These are phyloP conservation scores for Candida arabinofermentans DNA, from an alignment of 805 yeast species.

Conservation along the genomic window DNA sequence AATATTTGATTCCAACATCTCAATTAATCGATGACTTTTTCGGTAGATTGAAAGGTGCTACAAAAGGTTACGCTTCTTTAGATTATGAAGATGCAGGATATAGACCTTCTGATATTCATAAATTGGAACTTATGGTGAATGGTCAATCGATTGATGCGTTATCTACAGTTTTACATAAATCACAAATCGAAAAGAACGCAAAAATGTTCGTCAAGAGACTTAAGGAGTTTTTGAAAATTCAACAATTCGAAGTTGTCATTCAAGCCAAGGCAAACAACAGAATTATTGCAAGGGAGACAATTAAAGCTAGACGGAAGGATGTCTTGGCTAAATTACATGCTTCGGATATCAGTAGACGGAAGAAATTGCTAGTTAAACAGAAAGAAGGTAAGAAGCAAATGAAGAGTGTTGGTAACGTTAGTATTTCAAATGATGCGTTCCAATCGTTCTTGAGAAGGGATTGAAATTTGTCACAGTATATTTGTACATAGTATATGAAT, in stretches of 20 bases:
- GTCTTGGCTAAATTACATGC: constrained; percentile 94
- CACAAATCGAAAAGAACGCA: constrained; percentile 70
- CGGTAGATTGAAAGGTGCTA: constrained; percentile 84
- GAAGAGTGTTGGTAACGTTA: constrained; percentile 74
- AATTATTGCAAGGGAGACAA: constrained; percentile 86
- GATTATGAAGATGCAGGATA: constrained; percentile 96
- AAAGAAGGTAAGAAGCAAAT: constrained; percentile 89
- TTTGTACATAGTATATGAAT: not conserved
- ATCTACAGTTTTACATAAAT: constrained; percentile 82
- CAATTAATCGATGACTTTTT: constrained; percentile 93
- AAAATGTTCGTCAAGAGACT: constrained; percentile 79
- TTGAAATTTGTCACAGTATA: constrained; percentile 8
- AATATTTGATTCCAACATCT: constrained; percentile 79
- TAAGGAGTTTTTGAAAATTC: constrained; percentile 73
- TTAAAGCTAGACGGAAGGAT: constrained; percentile 90
- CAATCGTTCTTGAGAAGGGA: constrained; percentile 67
- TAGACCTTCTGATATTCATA: constrained; percentile 71
- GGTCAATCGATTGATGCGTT: constrained; percentile 89
- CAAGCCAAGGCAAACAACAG: constrained; percentile 83
- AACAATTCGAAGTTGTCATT: constrained; percentile 86
- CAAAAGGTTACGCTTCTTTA: constrained; percentile 89
- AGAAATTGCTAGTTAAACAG: constrained; percentile 81
- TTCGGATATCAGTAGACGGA: constrained; percentile 84
- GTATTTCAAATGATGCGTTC: constrained; percentile 80
- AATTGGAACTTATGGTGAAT: constrained; percentile 83